Evolutionary conservation across 352 stramenopile genomes (phyloP), one percentile per base, ranked within the genome.

Genomic region (Pythium diclinum): DNA sequence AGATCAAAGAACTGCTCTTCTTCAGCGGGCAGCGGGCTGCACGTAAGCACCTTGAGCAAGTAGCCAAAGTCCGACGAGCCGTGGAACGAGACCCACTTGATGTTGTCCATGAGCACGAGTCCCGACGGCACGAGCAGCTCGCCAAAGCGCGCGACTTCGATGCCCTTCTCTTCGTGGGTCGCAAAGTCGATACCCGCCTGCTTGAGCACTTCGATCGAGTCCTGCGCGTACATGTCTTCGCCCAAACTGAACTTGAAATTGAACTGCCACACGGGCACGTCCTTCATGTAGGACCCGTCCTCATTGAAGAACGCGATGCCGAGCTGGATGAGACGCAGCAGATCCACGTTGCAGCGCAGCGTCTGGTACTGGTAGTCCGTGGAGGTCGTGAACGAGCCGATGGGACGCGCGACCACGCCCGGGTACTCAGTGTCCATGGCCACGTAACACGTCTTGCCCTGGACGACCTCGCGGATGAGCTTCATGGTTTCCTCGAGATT

Each of bases 361-460:
- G 93, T 98, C 77, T 97, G 93, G 85, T 99, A 99, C 78, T 99
- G 95, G 82, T 99, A 99, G 71, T 99, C 97, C 9, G 88, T 89
- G 51, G 91, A 97, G n/a, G 83, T 96, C 51, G 85, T 80, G 65
- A 98, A 97, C 67, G 98, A 98, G 7, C 95, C 96, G 28, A 99
- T 97, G 19, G 97, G 97, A 17, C 97, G 93, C 11, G 97, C 97
- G 38, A 99, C 97, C 16, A 99, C 96, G 52, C 97, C 97, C 7
- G 97, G 97, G 78, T 99, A 99, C 85, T 99, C 97, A 5, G 97
- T 99, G 78, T 99, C 97, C 97, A 99, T 99, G 28, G 97, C 97
- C 38, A 99, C 93, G 78, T 98, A 99, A 48, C 92, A 98, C 44
- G 91, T 97, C 72, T 98, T 97, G 48, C 89, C 92, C 59, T 97